These are phyloP conservation scores for Chrysochromulina parva DNA, from an alignment of 78 protist species.

Conservation along the genomic window DNA sequence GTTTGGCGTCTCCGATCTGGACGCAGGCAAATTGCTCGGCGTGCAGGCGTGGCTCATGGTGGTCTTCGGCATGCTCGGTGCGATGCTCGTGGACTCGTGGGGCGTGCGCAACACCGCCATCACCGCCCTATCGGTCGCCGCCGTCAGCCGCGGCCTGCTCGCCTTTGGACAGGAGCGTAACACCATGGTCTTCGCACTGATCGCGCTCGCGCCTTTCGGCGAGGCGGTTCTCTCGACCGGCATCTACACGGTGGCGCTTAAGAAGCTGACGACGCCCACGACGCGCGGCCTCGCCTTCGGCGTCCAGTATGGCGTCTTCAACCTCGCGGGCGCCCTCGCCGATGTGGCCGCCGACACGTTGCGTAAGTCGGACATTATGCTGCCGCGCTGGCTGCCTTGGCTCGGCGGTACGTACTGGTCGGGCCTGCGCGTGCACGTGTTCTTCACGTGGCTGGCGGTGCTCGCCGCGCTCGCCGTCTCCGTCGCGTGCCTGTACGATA, in stretches of 20 bases:
- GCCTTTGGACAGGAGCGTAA: too few species aligned
- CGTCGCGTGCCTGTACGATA: background rate
- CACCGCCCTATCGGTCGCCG: background rate
- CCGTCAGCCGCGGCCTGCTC: background rate
- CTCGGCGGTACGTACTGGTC: background rate
- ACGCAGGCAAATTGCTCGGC: background rate
- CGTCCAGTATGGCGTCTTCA: constrained; percentile 20
- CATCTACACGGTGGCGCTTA: constrained; percentile 24
- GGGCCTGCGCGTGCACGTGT: background rate
- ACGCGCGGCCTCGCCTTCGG: background rate
- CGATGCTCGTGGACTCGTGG: background rate
- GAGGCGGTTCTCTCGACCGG: constrained; percentile 16
- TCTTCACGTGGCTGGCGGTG: background rate
- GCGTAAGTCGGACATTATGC: background rate
- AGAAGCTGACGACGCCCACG: background rate
- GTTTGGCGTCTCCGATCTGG: background rate
- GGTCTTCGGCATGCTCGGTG: background rate
- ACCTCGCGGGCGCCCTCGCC: constrained; percentile 13
- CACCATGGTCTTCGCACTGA: background rate
- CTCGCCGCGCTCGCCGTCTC: background rate
- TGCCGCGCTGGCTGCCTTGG: background rate
- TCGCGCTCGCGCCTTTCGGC: constrained; percentile 9
- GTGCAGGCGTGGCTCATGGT: background rate
- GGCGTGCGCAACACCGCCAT: constrained; percentile 19
- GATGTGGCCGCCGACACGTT: constrained; percentile 15